Conservation (phyloP, 495 filamentous ascomycete genomes). For the Lophiostoma macrostomum region DNA sequence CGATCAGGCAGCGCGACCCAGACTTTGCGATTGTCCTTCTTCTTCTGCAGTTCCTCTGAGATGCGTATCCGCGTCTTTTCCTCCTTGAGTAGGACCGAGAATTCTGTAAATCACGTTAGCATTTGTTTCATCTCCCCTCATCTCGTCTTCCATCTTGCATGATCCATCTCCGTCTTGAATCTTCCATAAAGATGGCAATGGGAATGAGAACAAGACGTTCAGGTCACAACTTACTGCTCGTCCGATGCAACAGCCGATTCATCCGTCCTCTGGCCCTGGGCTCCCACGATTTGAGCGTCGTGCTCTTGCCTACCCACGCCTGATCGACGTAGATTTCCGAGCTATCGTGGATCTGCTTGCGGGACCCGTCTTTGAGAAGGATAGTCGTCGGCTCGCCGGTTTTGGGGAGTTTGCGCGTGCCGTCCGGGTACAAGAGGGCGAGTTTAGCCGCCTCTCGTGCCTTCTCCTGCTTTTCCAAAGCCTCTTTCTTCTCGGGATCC, state of each 20-base stretch:
- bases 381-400: constrained; percentile 26
- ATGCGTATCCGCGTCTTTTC: constrained; percentile 81
- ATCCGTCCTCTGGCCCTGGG: constrained; percentile 68
- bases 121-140: no score
- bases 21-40: constrained; percentile 64
- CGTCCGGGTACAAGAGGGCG: neutral
- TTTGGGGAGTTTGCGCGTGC: neutral
- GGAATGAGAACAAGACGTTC: neutral
- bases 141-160: no score
- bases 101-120: constrained; percentile 47
- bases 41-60: constrained; percentile 70
- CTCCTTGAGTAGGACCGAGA: constrained; percentile 87
- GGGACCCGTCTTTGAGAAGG: constrained; percentile 40
- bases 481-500: neutral
- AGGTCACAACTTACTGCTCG: constrained; percentile 60
- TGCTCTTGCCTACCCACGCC: constrained; percentile 84
- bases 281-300: constrained; percentile 50
- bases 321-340: constrained; percentile 80
- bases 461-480: neutral
- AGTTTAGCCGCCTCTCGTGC: neutral
- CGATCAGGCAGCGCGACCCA: constrained; percentile 85
- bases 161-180: no score
- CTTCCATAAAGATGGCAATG: neutral
- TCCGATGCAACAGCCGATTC: constrained; percentile 59
- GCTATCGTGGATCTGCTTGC: constrained; percentile 57